phyloP scores from a whole-genome alignment of 331 rosid species.

The Rhamnella rubrinervis region DNA sequence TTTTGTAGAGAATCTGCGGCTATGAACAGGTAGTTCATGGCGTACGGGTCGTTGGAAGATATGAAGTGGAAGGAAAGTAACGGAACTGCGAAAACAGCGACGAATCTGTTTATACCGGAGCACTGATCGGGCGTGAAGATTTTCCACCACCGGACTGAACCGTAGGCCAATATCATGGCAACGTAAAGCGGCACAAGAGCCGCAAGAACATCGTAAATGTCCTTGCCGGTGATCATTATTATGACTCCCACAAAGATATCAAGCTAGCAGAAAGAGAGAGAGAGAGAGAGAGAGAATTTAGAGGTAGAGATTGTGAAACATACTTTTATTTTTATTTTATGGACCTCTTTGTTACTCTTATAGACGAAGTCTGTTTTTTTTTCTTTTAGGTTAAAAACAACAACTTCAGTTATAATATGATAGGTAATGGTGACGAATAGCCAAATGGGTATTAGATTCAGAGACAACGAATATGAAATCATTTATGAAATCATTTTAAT shows the following conservation, averaged over 20 bases:
- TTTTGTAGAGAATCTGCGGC: conserved; percentile 92
- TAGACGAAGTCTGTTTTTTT: not conserved
- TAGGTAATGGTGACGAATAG: not conserved
- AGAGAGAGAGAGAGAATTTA: not conserved
- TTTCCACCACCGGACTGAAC: conserved; percentile 94
- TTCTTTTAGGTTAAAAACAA: not conserved
- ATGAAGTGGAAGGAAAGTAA: conserved; percentile 88
- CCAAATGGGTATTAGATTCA: not conserved
- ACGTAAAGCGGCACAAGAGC: conserved; percentile 86
- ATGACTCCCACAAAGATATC: not conserved
- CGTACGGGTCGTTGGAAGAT: conserved; percentile 78
- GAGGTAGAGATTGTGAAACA: not conserved
- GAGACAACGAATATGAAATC: not conserved
- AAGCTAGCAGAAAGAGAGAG: not conserved
- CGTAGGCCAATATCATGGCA: conserved; percentile 91
- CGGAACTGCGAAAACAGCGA: conserved; percentile 86
- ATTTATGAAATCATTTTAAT: not conserved
- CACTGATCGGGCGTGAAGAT: conserved; percentile 92
- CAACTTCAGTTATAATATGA: not conserved
- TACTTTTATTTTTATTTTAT: not conserved
- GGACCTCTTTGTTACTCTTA: not conserved
- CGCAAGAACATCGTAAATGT: conserved; percentile 78
- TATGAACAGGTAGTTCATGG: conserved; percentile 86
- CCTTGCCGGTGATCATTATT: conserved; percentile 78
- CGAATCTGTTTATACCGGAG: conserved; percentile 92